Conservation (phyloP, 306 rosid genomes). For the Quercus rubra region DNA sequence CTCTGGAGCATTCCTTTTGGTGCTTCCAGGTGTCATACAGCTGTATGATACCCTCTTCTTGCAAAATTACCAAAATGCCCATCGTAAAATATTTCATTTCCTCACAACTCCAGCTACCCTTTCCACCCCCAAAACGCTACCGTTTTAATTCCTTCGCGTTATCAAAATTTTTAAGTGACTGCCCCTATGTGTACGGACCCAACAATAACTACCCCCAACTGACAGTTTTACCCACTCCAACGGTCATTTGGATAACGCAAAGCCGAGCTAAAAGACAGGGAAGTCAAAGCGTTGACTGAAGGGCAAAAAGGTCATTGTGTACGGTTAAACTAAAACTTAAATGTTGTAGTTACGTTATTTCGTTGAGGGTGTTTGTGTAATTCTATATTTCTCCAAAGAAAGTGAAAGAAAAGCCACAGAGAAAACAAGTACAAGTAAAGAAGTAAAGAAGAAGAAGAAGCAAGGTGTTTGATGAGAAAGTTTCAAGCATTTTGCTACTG, state of each 20-base stretch:
- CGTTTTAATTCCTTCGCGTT: not conserved
- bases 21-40: conserved; percentile 72
- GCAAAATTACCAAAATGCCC: conserved; percentile 15
- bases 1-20: conserved; percentile 21
- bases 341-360: not conserved
- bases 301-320: conserved; percentile 5
- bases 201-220: not conserved
- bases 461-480: not conserved
- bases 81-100: not conserved
- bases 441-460: not conserved
- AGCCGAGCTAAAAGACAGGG: not conserved
- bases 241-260: conserved; percentile 39
- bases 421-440: not conserved
- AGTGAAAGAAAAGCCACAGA: not conserved
- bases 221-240: conserved; percentile 37
- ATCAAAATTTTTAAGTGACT: not conserved
- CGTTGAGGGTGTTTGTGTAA: conserved; percentile 33
- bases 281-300: not conserved
- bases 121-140: not conserved
- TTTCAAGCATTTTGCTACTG: not conserved
- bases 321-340: not conserved
- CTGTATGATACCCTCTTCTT: conserved; percentile 33
- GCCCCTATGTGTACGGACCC: not conserved
- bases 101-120: conserved; percentile 30
- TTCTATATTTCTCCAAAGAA: conserved; percentile 1